Conservation (phyloP, 805 yeast species). For the Vanderwaltozyma tropicalis region DNA sequence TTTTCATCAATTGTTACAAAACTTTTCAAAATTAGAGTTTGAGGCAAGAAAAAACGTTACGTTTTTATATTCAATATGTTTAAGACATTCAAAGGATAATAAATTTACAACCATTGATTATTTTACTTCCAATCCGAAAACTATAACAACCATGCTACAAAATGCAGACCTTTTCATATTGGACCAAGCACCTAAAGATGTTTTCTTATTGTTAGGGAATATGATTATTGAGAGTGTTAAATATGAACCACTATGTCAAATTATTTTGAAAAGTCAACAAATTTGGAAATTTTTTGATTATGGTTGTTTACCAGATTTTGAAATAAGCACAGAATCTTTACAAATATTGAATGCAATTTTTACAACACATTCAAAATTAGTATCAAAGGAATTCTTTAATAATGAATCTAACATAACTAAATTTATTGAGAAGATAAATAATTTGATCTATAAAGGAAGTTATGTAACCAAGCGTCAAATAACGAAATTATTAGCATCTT, state of each 20-base stretch:
- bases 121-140: conserved; percentile 52
- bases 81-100: conserved; percentile 67
- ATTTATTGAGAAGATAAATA: conserved; percentile 56
- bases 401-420: conserved; percentile 36
- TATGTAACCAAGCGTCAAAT: conserved; percentile 92
- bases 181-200: conserved; percentile 33
- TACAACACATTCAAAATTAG: conserved; percentile 56
- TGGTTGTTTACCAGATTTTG: conserved; percentile 69
- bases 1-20: conserved; percentile 46
- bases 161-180: conserved; percentile 37
- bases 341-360: conserved; percentile 63
- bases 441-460: conserved; percentile 60
- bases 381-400: conserved; percentile 49
- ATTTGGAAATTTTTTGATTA: conserved; percentile 81
- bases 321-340: conserved; percentile 83
- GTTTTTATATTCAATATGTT: conserved; percentile 58
- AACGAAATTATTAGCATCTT: conserved; percentile 59
- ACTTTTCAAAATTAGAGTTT: conserved; percentile 65
- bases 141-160: conserved; percentile 39
- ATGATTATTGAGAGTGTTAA: conserved; percentile 79
- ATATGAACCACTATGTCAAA: conserved; percentile 55
- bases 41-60: conserved; percentile 83
- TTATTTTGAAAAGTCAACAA: conserved; percentile 45
- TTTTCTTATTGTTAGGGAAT: conserved; percentile 62
- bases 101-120: conserved; percentile 82